Base-by-base conservation (phyloP, 192 early-diverging fungal species). In the Entomortierella parvispora region DNA sequence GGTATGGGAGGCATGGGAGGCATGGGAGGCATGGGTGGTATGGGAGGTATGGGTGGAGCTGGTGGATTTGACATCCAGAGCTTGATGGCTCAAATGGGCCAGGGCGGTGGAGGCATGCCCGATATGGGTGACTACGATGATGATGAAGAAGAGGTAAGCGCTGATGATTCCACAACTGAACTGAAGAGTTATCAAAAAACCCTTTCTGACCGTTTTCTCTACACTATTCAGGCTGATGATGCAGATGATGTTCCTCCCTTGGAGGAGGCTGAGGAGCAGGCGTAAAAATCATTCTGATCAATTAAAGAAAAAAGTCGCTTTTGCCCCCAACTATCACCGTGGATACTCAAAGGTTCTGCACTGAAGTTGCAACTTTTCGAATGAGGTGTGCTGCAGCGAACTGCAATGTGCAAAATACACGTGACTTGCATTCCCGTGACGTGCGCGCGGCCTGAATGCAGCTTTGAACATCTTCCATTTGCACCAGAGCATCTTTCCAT, bases 1-100 rank as follows among this genome's bases (percentile, higher is more conserved):
- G 65, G 88, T 55, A 85, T 89, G 86, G 82, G 83, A 34, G 81
- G 84, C 25, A 84, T 89, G 84, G 81, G 69, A 33, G 88, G 85
- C 46, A 87, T 88, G 84, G 68, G 71, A 10, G 83, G 84, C 22
- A 81, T 86, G 84, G 77, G 80, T 6, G 82, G 79, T 43, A 71
- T 63, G 71, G 37, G 48, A 2, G 67, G 66, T 20, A 65, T 76
- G 72, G 33, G 22, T 2, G 60, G 71, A n/a, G 57, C 60, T 58
- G 72, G 65, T 1, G 64, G 65, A 3, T 61, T 75, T 51, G 71
- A 58, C 23, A 17, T 61, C 26, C 61, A 64, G 43, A 32, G 26
- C 32, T 49, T 71, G 45, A 62, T 64, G 69, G 62, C 54, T 32
- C 43, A 48, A 31, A 71, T 71, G 69, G 70, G 62, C 25, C 46